phyloP scores from a whole-genome alignment of 768 basidiomycete species.

The Lactarius akahatsu region DNA sequence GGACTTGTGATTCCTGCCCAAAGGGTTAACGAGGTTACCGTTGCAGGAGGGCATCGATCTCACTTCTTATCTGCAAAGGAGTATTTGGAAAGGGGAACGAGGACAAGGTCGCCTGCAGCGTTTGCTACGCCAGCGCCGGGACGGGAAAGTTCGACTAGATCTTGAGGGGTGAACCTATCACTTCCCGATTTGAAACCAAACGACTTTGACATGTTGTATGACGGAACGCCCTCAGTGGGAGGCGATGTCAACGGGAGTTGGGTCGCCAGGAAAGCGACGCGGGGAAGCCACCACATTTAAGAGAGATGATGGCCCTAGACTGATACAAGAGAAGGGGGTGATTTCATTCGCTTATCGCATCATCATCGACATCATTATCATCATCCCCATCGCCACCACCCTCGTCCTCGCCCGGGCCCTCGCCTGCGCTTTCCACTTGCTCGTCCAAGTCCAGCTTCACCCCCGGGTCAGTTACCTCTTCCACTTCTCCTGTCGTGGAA shows the following conservation, averaged over 20 bases:
- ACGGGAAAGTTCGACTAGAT: conserved; percentile 66
- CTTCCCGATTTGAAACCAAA: conserved; percentile 60
- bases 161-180: conserved; percentile 66
- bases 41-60: conserved; percentile 32
- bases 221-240: conserved; percentile 31
- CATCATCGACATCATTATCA: conserved; percentile 38
- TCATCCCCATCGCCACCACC: conserved; percentile 41
- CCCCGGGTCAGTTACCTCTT: conserved; percentile 51
- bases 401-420: conserved; percentile 38
- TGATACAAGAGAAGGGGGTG: neutral
- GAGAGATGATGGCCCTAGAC: neutral
- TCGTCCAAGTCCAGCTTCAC: conserved; percentile 37
- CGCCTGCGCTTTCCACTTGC: conserved; percentile 40
- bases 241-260: conserved; percentile 47
- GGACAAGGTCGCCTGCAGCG: conserved; percentile 61
- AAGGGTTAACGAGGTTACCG: conserved; percentile 1
- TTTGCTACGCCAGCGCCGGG: conserved; percentile 70
- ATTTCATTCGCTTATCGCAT: conserved; percentile 52
- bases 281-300: conserved; percentile 51
- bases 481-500: conserved; percentile 61
- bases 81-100: conserved; percentile 66
- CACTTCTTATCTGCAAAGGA: conserved; percentile 74
- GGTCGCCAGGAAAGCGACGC: conserved; percentile 48
- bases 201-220: conserved; percentile 34
- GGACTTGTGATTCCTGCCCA: conserved; percentile 64